Evolutionary conservation across 1,284 basidiomycete genomes (phyloP).

Genomic region (Papiliotrema fonsecae): DNA sequence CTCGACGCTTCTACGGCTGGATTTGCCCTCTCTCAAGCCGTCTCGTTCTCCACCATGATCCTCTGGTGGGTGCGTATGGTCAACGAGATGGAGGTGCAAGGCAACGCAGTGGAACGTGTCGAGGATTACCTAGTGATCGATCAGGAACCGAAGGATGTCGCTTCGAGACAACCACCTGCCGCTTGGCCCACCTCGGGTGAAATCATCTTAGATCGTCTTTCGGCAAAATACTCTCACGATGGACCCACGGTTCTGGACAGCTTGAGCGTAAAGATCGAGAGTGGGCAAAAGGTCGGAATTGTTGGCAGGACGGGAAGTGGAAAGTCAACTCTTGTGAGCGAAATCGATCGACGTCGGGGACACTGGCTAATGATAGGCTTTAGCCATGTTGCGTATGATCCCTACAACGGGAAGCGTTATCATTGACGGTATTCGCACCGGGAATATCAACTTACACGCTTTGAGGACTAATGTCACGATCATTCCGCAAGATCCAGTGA

Average conservation of each 20-base stretch:
- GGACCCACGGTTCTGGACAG: slow-evolving; percentile 56
- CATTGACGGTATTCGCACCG: slow-evolving; percentile 47
- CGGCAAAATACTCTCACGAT: slow-evolving; percentile 45
- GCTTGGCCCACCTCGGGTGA: slow-evolving; percentile 72
- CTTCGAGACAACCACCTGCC: slow-evolving; percentile 60
- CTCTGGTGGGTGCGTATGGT: slow-evolving; percentile 42
- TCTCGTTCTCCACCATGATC: slow-evolving; percentile 33
- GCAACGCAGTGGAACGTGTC: slow-evolving; percentile 62
- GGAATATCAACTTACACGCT: slow-evolving; percentile 59
- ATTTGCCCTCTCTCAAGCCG: slow-evolving; percentile 47
- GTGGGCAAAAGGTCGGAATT: slow-evolving; percentile 61
- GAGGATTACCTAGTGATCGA: slow-evolving; percentile 66
- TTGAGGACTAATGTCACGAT: slow-evolving; percentile 55
- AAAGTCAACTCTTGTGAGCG: slow-evolving; percentile 54
- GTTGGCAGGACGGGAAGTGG: slow-evolving; percentile 69
- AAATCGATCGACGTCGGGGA: background rate
- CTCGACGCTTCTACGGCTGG: slow-evolving; percentile 42
- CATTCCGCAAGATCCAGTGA: slow-evolving; percentile 57
- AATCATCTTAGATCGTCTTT: slow-evolving; percentile 56
- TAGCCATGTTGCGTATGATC: slow-evolving; percentile 53
- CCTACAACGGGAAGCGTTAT: slow-evolving; percentile 55
- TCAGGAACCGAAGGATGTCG: slow-evolving; percentile 58
- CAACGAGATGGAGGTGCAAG: slow-evolving; percentile 49
- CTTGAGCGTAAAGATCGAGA: slow-evolving; percentile 56
- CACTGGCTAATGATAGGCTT: slow-evolving; percentile 18